Conservation (phyloP, 2,329 filamentous ascomycete genomes). For the Alternaria sp. region DNA sequence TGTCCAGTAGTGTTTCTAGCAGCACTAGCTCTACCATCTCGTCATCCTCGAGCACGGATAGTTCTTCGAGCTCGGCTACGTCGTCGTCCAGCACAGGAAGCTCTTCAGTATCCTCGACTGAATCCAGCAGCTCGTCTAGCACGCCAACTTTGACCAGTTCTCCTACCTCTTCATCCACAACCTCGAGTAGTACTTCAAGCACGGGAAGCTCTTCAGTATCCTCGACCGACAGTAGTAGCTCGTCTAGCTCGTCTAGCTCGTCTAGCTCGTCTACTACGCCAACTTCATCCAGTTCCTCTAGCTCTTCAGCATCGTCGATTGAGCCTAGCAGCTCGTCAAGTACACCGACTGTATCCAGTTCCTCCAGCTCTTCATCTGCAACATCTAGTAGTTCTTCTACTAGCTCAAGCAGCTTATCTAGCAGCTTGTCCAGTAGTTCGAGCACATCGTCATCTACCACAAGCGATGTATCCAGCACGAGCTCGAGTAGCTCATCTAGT, state of each 20-base stretch:
- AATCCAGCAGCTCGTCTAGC: not conserved
- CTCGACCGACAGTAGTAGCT: not conserved
- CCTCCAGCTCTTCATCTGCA: not conserved
- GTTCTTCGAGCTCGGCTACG: not conserved
- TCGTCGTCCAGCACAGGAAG: not conserved
- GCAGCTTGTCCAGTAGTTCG: not conserved
- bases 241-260: not conserved
- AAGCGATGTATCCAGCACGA: not conserved
- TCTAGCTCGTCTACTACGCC: not conserved
- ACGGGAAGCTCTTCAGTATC: not conserved
- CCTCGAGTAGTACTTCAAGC: not conserved
- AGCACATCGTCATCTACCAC: not conserved
- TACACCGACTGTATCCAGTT: not conserved
- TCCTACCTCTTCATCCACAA: not conserved
- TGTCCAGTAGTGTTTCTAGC: constrained; percentile 2
- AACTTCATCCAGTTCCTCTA: not conserved
- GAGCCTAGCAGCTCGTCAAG: not conserved
- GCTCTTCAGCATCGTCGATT: not conserved
- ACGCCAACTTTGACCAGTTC: not conserved
- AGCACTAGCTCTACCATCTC: not conserved
- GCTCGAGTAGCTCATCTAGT: not conserved
- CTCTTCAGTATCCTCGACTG: not conserved
- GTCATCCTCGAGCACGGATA: not conserved
- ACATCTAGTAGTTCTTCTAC: not conserved
- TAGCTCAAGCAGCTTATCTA: not conserved